phyloP scores from a whole-genome alignment of 306 rosid genomes.

The Acacia acuminata region DNA sequence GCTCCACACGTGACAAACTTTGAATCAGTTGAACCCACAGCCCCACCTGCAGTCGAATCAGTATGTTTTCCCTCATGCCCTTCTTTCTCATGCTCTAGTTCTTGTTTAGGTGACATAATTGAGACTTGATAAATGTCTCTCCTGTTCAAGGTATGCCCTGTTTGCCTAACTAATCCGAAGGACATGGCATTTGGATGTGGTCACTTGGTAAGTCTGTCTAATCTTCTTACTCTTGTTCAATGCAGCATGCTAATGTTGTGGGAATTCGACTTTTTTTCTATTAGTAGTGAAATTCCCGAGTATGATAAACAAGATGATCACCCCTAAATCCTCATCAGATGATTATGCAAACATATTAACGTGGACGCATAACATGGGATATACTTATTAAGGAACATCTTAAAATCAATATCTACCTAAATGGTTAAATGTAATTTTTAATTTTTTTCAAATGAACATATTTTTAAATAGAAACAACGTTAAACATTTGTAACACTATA shows the following conservation, averaged over 20 bases:
- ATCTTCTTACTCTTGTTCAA: conserved; percentile 4
- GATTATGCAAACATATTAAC: conserved; percentile 7
- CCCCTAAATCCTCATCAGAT: not conserved
- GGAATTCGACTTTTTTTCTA: not conserved
- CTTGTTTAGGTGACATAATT: conserved; percentile 28
- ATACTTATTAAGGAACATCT: not conserved
- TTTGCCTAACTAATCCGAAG: conserved; percentile 88
- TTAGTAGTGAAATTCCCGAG: not conserved
- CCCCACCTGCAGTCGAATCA: conserved; percentile 52
- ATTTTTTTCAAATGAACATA: too few relatives aligned
- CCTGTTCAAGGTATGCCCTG: conserved; percentile 74
- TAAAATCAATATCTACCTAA: not conserved
- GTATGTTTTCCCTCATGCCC: conserved; percentile 43
- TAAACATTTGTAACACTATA: not conserved
- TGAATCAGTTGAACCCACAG: conserved; percentile 45
- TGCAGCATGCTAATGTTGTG: not conserved
- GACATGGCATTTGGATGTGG: conserved; percentile 99
- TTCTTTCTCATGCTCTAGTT: conserved; percentile 20
- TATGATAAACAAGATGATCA: not conserved
- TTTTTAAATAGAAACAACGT: too few relatives aligned
- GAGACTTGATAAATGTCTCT: conserved; percentile 25
- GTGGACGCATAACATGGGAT: not conserved
- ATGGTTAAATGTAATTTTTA: not conserved
- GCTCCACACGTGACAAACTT: conserved; percentile 35
- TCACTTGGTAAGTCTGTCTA: conserved; percentile 68